Percentiles rank a stretch among this genome's conserved stretches.
Evolutionary conservation across 129 eudicot species (phyloP).

Genomic region (Flaveria robusta): DNA sequence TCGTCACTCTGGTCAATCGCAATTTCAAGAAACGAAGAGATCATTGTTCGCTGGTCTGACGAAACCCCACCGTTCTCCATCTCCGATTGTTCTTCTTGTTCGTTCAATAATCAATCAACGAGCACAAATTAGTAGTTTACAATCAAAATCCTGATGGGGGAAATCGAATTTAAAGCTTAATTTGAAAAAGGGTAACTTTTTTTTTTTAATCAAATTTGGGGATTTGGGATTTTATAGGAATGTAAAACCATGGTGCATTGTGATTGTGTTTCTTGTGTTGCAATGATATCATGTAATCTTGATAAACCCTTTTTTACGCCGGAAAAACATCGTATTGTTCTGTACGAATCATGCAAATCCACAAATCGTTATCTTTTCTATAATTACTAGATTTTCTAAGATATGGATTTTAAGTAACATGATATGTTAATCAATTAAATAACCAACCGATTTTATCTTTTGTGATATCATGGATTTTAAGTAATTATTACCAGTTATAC

Average conservation of each 20-base stretch:
- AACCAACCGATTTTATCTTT: too few species aligned
- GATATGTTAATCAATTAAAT: too few species aligned
- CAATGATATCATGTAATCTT: neutral
- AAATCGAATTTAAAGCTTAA: slow-evolving; percentile 5
- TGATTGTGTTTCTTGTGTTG: neutral
- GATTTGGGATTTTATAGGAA: slow-evolving; percentile 4
- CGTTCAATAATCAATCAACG: neutral
- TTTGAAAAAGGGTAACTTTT: neutral
- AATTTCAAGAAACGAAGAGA: slow-evolving; percentile 76
- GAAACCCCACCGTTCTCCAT: slow-evolving; percentile 47
- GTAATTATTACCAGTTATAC: too few species aligned
- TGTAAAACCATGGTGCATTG: neutral
- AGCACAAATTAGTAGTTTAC: neutral
- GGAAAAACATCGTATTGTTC: neutral
- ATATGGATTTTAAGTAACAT: too few species aligned
- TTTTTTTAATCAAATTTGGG: slow-evolving; percentile 1
- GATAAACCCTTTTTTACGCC: neutral
- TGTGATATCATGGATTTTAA: too few species aligned
- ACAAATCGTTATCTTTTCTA: too few species aligned
- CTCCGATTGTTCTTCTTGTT: neutral
- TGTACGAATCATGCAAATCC: neutral
- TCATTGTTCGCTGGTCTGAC: slow-evolving; percentile 54
- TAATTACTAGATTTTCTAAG: too few species aligned
- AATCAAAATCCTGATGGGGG: slow-evolving; percentile 3
- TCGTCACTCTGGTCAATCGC: slow-evolving; percentile 78